Evolutionary conservation across 1,139 yeast species (phyloP).

Genomic region (Yamadazyma triangularis): DNA sequence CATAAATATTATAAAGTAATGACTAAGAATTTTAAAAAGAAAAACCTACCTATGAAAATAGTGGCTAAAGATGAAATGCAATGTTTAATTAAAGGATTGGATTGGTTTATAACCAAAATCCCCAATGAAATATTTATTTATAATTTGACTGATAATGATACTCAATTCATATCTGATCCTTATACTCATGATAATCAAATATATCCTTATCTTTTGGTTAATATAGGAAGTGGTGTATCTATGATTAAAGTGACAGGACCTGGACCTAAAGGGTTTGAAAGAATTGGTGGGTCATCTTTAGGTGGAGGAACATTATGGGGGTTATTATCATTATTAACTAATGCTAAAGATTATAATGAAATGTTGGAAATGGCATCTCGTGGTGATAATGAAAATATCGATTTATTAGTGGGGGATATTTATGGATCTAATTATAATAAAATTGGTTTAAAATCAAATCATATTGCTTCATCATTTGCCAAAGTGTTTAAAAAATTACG

Average conservation of each 20-base stretch:
- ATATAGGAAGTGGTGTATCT: slow-evolving; percentile 96
- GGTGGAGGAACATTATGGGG: slow-evolving; percentile 99
- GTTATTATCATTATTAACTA: slow-evolving; percentile 75
- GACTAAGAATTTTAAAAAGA: slow-evolving; percentile 48
- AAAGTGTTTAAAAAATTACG: slow-evolving; percentile 79
- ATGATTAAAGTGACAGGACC: slow-evolving; percentile 92
- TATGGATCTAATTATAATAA: slow-evolving; percentile 87
- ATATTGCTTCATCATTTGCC: slow-evolving; percentile 96
- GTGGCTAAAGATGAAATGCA: slow-evolving; percentile 87
- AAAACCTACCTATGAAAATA: slow-evolving; percentile 39
- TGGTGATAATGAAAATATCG: slow-evolving; percentile 91
- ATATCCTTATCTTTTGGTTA: slow-evolving; percentile 77
- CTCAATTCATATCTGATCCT: slow-evolving; percentile 36
- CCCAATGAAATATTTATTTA: slow-evolving; percentile 88
- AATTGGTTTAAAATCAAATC: slow-evolving; percentile 84
- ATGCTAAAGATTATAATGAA: slow-evolving; percentile 86
- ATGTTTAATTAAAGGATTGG: slow-evolving; percentile 84
- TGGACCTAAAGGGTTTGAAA: slow-evolving; percentile 60
- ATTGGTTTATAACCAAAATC: slow-evolving; percentile 84
- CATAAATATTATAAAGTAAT: slow-evolving; percentile 75
- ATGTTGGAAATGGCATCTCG: slow-evolving; percentile 88
- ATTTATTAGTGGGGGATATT: slow-evolving; percentile 92
- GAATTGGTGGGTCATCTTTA: slow-evolving; percentile 95
- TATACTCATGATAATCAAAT: slow-evolving; percentile 31
- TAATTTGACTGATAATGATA: slow-evolving; percentile 44